These are phyloP conservation scores for Phoenix roebelenii DNA, from an alignment of 176 grass and related monocot genomes.

Conservation along the genomic window DNA sequence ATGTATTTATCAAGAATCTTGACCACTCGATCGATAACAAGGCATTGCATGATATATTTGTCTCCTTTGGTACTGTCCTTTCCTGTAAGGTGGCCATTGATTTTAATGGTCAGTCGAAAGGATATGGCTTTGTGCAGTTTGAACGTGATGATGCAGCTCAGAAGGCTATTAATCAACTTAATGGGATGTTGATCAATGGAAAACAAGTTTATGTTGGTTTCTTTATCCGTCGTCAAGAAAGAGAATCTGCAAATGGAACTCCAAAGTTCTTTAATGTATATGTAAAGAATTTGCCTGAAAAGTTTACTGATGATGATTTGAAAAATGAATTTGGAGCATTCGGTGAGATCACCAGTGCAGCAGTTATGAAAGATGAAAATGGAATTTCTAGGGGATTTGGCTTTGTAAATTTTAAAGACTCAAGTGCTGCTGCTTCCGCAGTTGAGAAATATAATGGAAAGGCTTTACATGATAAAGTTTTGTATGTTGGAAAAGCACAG, in stretches of 20 bases:
- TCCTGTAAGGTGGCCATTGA: constrained; percentile 43
- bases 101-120: constrained; percentile 26
- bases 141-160: constrained; percentile 22
- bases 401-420: constrained; percentile 41
- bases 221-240: constrained; percentile 21
- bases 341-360: constrained; percentile 34
- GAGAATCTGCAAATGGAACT: constrained; percentile 1
- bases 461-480: constrained; percentile 9
- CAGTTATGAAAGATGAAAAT: constrained; percentile 30
- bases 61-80: constrained; percentile 23
- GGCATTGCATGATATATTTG: constrained; percentile 23
- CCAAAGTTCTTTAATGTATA: constrained; percentile 36
- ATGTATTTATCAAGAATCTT: constrained; percentile 47
- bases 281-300: constrained; percentile 32
- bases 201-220: constrained; percentile 28
- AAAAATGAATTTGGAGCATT: constrained; percentile 19
- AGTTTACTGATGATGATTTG: constrained; percentile 28
- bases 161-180: constrained; percentile 27
- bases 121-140: constrained; percentile 43
- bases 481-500: neutral
- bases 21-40: constrained; percentile 33
- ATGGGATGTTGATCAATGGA: constrained; percentile 33
- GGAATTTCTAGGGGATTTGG: constrained; percentile 36
- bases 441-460: constrained; percentile 27
- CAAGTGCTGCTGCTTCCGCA: constrained; percentile 23